Evolutionary conservation across 192 early-diverging fungal species (phyloP), one percentile per base, ranked within the genome.

Genomic region (Linnemannia hyalina): DNA sequence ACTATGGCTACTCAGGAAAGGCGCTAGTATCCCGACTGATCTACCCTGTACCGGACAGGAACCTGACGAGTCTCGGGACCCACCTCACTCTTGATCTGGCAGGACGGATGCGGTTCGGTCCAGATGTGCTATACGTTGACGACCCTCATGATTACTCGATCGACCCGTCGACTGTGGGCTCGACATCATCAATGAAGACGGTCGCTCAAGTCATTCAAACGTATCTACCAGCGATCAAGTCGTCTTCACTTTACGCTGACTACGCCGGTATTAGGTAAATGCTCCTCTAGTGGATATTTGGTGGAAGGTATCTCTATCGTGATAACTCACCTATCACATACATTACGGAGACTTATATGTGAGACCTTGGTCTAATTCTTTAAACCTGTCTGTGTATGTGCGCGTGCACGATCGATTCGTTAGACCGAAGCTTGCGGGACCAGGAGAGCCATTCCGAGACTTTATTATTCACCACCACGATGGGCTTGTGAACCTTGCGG

Each of bases 31-130:
- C 85, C 29, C 91, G 93, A 38, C 89, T 98, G 18, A 93, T 98
- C 16, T 98, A 97, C 78, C 97, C 97, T 20, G 91, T 94, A 11
- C 97, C 97, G 0, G 94, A 95, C 76, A 90, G 89, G 76, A 91
- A 96, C 74, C 73, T 96, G 63, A 90, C 90, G 10, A 90, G 93
- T 29, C 88, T 97, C 15, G 97, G 97, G 60, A 93, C 95, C 4
- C 97, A 97, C 82, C 87, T 95, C 20, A 97, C 95, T 0, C 75
- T 97, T 36, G 97, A 97, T 81, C 68, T 97, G 90, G 90, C 91
- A 10, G 96, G 95, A 0, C 85, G 87, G 26, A 92, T 95, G 73
- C 92, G 94, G 52, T 97, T 98, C 78, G 97, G 97, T 1, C 97
- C 97, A 0, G 95, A 97, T 78, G 78, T 95, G 15, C 71, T 92